Percentiles rank a stretch among this genome's conserved stretches.
Evolutionary conservation across 169 alveolate genomes (phyloP).

Genomic region (Plasmodium blacklocki): DNA sequence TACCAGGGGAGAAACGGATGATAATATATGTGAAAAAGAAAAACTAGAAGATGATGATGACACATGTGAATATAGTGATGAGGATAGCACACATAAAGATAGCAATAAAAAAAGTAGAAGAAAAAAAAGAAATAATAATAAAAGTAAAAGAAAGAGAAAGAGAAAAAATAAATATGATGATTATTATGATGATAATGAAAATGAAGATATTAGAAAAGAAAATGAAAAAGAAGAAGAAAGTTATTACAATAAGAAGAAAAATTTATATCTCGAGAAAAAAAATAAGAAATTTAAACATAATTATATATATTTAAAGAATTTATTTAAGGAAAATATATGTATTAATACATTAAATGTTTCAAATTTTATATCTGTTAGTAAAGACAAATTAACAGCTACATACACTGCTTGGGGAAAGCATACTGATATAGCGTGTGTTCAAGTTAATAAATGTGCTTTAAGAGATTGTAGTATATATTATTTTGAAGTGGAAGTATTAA

Average conservation of each 20-base stretch:
- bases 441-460: constrained; percentile 84
- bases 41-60: constrained; percentile 5
- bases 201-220: neutral
- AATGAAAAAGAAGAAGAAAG: constrained; percentile 17
- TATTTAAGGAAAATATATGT: constrained; percentile 42
- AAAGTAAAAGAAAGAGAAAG: constrained; percentile 11
- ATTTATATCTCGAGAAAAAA: constrained; percentile 34
- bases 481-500: constrained; percentile 83
- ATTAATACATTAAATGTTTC: constrained; percentile 60
- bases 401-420: constrained; percentile 74
- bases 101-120: constrained; percentile 2
- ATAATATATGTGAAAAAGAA: constrained; percentile 5
- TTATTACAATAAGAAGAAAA: constrained; percentile 36
- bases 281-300: constrained; percentile 55
- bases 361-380: constrained; percentile 64
- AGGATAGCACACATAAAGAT: neutral
- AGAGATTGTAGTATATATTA: constrained; percentile 85
- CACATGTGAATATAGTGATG: neutral
- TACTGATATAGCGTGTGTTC: constrained; percentile 83
- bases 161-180: neutral
- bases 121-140: neutral
- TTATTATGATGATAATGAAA: neutral
- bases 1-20: constrained; percentile 1
- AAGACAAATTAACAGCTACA: constrained; percentile 63
- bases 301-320: constrained; percentile 39